A percentile compares a stretch with the other conserved stretches of the same genome.
Conservation (phyloP, 768 basidiomycete genomes). For the Trametes cingulata region DNA sequence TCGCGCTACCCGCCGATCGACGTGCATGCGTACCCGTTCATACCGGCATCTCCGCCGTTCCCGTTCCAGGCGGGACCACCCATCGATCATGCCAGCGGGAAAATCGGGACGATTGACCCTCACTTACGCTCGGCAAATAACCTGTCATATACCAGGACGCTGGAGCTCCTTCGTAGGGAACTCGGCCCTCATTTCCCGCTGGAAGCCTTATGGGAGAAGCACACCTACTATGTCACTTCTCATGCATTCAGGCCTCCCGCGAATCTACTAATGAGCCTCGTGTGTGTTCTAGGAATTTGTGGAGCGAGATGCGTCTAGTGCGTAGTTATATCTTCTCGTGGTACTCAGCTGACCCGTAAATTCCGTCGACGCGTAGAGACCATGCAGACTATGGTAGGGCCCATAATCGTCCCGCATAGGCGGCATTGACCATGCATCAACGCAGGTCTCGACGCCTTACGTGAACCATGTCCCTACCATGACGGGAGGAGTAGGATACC, state of each 20-base stretch:
- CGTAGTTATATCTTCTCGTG: slow-evolving; percentile 12
- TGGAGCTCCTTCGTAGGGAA: slow-evolving; percentile 37
- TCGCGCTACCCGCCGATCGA: slow-evolving; percentile 32
- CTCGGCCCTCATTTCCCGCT: slow-evolving; percentile 47
- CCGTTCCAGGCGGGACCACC: slow-evolving; percentile 37
- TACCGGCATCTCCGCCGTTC: slow-evolving; percentile 39
- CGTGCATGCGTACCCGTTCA: slow-evolving; percentile 39
- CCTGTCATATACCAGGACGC: slow-evolving; percentile 41
- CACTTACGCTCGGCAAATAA: slow-evolving; percentile 40
- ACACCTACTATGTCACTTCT: slow-evolving; percentile 42
- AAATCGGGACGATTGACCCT: slow-evolving; percentile 30
- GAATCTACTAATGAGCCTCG: not conserved
- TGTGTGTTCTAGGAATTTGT: slow-evolving; percentile 37
- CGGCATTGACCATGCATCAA: not conserved
- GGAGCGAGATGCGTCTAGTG: slow-evolving; percentile 42
- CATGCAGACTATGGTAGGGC: slow-evolving; percentile 43
- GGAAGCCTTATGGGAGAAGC: slow-evolving; percentile 49
- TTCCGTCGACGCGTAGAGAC: slow-evolving; percentile 33
- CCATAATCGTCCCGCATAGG: not conserved
- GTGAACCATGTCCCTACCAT: slow-evolving; percentile 45
- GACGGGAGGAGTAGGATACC: slow-evolving; percentile 47
- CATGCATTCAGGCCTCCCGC: not conserved
- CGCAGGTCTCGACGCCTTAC: slow-evolving; percentile 42
- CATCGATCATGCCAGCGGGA: slow-evolving; percentile 28
- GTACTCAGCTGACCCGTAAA: not conserved